Base-by-base conservation (phyloP, 805 yeast species). In the Starmerella gropengiesseri region DNA sequence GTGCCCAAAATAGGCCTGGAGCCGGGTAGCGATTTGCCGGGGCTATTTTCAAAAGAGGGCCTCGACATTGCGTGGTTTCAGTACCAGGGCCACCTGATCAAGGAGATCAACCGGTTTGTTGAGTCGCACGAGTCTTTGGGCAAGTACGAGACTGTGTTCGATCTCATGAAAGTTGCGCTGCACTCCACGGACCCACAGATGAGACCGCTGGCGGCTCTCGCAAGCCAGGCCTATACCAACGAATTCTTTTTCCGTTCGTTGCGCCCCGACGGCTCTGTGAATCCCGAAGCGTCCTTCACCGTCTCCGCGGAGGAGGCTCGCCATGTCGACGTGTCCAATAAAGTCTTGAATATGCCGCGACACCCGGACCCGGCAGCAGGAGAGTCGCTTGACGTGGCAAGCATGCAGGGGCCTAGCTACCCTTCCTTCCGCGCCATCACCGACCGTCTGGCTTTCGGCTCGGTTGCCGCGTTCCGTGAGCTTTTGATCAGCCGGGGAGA, bases 211-310 rank as follows among this genome's bases (percentile, higher is more conserved):
- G 79, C 84, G 3, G 85, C 81, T 58, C 72, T 69, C 55, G 94
- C 95, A 2, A 78, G 93, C 3, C 89, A 80, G 58, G 75, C 83
- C 3, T 87, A 81, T 64, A 84, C 82, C 60, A 86, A 87, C 63
- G 95, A 85, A 65, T 71, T 87, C 45, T 83, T 81, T 56, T 77
- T 84, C 43, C 48, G 55, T 18, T 43, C 55, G 26, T 31, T 53
- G 32, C 42, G 48, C 7, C 37, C 22, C 12, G 49, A 44, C 18
- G 51, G 47, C 23, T 55, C 60, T 2, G 55, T 46, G 31, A 53
- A 57, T 43, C 55, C 56, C 7, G 33, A 46, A 8, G 60, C 61
- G 17, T 30, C 9, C 7, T 38, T 56, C n/a, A 50, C 44, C 14
- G 44, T 45, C 12, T 30, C 43, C 12, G 36, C 40, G n/a, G 35